Percentiles rank a stretch among this genome's conserved stretches.
Evolutionary conservation across 2,329 filamentous ascomycete species (phyloP).

Genomic region (Pseudogymnoascus sp.): DNA sequence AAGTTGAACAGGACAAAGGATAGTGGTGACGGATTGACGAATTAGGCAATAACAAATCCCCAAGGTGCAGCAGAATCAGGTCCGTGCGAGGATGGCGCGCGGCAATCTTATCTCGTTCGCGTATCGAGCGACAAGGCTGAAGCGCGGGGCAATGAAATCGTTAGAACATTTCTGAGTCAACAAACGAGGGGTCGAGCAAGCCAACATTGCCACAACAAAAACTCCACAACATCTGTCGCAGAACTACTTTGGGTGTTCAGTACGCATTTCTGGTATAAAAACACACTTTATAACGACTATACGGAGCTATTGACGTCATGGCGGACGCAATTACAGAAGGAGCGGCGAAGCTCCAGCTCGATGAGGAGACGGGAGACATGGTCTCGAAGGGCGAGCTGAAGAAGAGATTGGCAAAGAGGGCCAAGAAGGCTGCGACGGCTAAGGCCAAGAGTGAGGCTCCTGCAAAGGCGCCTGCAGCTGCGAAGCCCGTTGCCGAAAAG

Average conservation of each 20-base stretch:
- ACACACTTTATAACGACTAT: not conserved
- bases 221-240: not conserved
- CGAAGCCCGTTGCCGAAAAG: slow-evolving; percentile 22
- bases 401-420: slow-evolving; percentile 52
- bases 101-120: not conserved
- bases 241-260: not conserved
- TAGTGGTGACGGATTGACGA: not conserved
- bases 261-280: not conserved
- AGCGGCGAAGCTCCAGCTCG: slow-evolving; percentile 52
- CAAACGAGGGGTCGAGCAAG: slow-evolving; percentile 2
- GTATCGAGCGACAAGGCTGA: slow-evolving; percentile 1
- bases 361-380: slow-evolving; percentile 60
- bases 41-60: slow-evolving; percentile 5
- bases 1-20: not conserved
- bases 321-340: slow-evolving; percentile 38
- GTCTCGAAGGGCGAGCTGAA: slow-evolving; percentile 58
- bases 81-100: not conserved
- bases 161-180: slow-evolving; percentile 5
- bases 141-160: slow-evolving; percentile 3
- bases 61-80: not conserved
- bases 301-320: slow-evolving; percentile 30
- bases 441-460: slow-evolving; percentile 43
- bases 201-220: not conserved
- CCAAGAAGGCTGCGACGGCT: slow-evolving; percentile 48
- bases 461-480: slow-evolving; percentile 29